Conservation (phyloP, 495 filamentous ascomycete genomes). For the Penicillium fimorum region DNA sequence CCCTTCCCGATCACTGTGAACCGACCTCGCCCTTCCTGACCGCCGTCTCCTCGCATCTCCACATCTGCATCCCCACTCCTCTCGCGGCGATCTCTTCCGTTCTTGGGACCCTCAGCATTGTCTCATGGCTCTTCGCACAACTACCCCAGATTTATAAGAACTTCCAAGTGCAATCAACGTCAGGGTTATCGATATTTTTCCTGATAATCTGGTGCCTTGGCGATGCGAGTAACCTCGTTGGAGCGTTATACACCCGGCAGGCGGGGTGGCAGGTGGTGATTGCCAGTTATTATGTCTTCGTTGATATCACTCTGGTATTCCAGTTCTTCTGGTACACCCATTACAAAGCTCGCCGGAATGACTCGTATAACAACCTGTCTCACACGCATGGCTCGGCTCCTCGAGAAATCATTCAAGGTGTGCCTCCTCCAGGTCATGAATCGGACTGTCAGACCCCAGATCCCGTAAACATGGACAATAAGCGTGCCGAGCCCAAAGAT, state of each 20-base stretch:
- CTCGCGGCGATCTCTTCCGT: constrained; percentile 64
- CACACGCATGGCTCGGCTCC: constrained; percentile 23
- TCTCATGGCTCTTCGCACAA: constrained; percentile 77
- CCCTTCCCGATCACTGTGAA: constrained; percentile 61
- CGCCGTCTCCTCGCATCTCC: constrained; percentile 57
- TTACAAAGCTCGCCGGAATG: constrained; percentile 38
- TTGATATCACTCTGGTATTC: constrained; percentile 59
- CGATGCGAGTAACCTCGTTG: constrained; percentile 66
- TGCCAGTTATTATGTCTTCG: constrained; percentile 65
- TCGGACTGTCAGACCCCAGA: constrained; percentile 14
- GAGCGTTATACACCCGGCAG: constrained; percentile 63
- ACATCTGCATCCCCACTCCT: constrained; percentile 65
- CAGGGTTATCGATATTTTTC: constrained; percentile 68
- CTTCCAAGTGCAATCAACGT: constrained; percentile 61
- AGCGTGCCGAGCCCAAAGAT: constrained; percentile 32
- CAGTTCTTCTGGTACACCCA: constrained; percentile 72
- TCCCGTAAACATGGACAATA: constrained; percentile 21
- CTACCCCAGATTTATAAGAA: constrained; percentile 75
- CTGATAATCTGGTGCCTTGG: constrained; percentile 68
- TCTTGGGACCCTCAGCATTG: constrained; percentile 63
- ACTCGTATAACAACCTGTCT: constrained; percentile 27
- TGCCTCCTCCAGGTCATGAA: constrained; percentile 27
- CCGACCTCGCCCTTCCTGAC: constrained; percentile 59
- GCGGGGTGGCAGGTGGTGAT: constrained; percentile 70
- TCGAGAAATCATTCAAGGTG: constrained; percentile 31